A percentile compares a stretch with the other conserved stretches of the same genome.
phyloP scores from a whole-genome alignment of 2,329 filamentous ascomycete genomes.

The Epichloe festucae region DNA sequence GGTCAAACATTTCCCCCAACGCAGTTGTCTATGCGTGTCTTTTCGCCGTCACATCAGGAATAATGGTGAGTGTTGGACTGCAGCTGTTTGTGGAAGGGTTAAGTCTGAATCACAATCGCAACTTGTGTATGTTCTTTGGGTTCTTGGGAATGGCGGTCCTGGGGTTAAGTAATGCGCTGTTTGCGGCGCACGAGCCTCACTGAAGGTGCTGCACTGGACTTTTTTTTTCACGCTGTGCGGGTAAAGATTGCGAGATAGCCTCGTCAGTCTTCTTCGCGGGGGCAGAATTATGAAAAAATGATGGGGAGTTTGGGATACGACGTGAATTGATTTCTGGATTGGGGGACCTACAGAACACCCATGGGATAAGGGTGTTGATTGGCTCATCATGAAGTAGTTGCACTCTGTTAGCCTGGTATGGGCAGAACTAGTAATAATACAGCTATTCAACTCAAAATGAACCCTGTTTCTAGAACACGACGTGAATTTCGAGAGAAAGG shows the following conservation, averaged over 20 bases:
- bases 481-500: too few relatives aligned
- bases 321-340: neutral
- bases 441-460: neutral
- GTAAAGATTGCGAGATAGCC: neutral
- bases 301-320: neutral
- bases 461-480: too few relatives aligned
- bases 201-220: neutral
- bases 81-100: conserved; percentile 81
- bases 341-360: neutral
- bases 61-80: conserved; percentile 89
- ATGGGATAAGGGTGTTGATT: neutral
- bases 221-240: neutral
- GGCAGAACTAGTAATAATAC: neutral
- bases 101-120: conserved; percentile 66
- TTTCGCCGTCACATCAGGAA: conserved; percentile 81
- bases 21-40: conserved; percentile 61
- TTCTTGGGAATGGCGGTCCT: conserved; percentile 81
- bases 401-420: neutral
- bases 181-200: conserved; percentile 35
- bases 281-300: neutral
- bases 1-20: conserved; percentile 35
- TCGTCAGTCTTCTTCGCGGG: neutral
- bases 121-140: conserved; percentile 65
- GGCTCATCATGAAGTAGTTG: neutral
- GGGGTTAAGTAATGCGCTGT: conserved; percentile 73